Evolutionary conservation across 2,329 filamentous ascomycete species (phyloP).

Genomic region (Epichloe hybrida): DNA sequence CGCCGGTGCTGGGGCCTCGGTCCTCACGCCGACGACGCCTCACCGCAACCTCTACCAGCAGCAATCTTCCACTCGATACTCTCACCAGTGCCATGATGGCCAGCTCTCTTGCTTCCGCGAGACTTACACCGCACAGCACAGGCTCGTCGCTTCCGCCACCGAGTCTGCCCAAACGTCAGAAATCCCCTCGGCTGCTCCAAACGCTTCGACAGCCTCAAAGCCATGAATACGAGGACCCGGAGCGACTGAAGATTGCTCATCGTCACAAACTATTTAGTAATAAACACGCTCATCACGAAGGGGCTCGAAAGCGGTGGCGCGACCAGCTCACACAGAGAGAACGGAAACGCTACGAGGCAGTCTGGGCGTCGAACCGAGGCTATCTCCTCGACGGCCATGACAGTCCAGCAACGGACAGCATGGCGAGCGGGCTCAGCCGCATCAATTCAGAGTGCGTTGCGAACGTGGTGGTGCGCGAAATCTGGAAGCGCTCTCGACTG

Average conservation of each 20-base stretch:
- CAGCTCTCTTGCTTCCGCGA: conserved; percentile 55
- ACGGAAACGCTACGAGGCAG: conserved; percentile 67
- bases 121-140: conserved; percentile 29
- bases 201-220: conserved; percentile 48
- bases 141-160: conserved; percentile 21
- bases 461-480: conserved; percentile 56
- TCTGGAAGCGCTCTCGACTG: conserved; percentile 61
- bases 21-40: conserved; percentile 15
- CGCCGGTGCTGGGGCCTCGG: conserved; percentile 20
- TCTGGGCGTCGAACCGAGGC: conserved; percentile 73
- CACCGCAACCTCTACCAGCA: conserved; percentile 17
- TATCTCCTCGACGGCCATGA: conserved; percentile 25
- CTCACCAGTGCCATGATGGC: conserved; percentile 65
- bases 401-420: conserved; percentile 6
- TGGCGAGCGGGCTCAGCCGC: conserved; percentile 8
- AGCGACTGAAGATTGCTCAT: conserved; percentile 30
- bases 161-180: conserved; percentile 28
- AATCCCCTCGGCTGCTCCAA: conserved; percentile 43
- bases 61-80: conserved; percentile 43
- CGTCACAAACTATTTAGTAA: conserved; percentile 39
- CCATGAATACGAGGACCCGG: conserved; percentile 38
- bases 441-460: conserved; percentile 39
- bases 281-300: conserved; percentile 66
- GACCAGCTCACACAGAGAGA: conserved; percentile 60
- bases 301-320: conserved; percentile 61